Base-by-base conservation (phyloP, 1,139 yeast genomes). In the Zygosaccharomyces sapae region DNA sequence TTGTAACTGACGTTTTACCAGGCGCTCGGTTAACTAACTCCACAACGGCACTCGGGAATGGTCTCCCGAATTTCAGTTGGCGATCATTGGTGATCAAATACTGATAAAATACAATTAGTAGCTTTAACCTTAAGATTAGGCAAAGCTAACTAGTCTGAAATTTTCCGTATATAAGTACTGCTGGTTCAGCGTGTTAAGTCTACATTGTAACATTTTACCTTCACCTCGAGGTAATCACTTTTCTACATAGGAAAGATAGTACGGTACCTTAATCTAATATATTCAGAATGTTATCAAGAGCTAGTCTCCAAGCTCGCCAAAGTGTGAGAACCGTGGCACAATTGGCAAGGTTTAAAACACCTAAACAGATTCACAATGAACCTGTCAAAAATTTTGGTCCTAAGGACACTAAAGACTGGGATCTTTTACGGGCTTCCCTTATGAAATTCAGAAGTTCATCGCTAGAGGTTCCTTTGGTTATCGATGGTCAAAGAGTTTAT, bases 381-480 rank as follows among this genome's bases (percentile, higher is more conserved):
- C 75, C 83, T 2, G 77, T 80, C 33, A 81, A 80, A 62, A 68
- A 74, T 6, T 85, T 85, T 61, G 67, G 73, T 0, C 71, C 79
- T 45, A 71, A 66, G 8, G 81, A 87, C 54, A 76, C 81, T 22
- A 70, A 77, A 40, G 97, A 89, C 60, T 86, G 97, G 83, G 87
- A 79, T 58, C 73, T 81, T 48, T 75, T 92, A 55, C 75, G 87
- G 53, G 83, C 81, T 3, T 87, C 96, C 33, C 67, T 92, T 46
- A 71, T 81, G 57, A 79, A 79, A 56, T 77, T 81, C 61, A 83
- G 77, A 56, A 71, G 75, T 27, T 77, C 79, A 1, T 75, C 84
- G 1, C 65, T 82, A 52, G 81, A 82, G 41, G 80, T 92, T 46
- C 98, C 98, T 2, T 69, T 92, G 48, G 92, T 90, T 22, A 86